Evolutionary conservation across 2,329 filamentous ascomycete species (phyloP), one percentile per base, ranked within the genome.

Genomic region (Diplocarpon rosae): DNA sequence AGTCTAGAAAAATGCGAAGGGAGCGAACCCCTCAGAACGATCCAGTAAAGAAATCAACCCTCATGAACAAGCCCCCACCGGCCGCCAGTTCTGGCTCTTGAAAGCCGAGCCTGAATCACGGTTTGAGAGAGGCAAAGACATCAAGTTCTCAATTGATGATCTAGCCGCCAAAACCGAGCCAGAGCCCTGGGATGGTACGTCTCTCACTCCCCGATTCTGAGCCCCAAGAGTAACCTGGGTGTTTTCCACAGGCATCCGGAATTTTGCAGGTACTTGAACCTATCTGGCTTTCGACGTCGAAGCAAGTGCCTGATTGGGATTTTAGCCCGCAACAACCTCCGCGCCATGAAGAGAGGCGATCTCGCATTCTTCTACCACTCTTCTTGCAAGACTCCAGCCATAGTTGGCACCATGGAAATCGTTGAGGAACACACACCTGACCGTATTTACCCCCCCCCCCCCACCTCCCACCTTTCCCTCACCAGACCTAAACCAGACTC

Each of bases 321-420:
- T 20, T 14, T 61, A 65, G 90, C 90, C 6, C 78, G 86, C 20
- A 96, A 95, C 59, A 87, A 95, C 61, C 80, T 98, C 66, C 78
- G 85, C 27, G 76, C 79, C 8, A 98, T 98, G 92, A 88, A 85
- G 56, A 79, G 80, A 45, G 89, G 89, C 40, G 92, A 98, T 60
- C 71, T 89, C 28, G 89, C 88, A 20, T 96, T 98, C 67, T 96
- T 98, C 68, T 96, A 96, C 62, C 90, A 95, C 65, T 94, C 85
- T 37, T 94, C 92, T 58, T 92, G 85, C 66, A 94, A 93, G 62
- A 76, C 82, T 17, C 88, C 89, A 0, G 90, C 85, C 2, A 87
- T 96, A 38, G 87, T 82, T 1, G 89, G 89, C 1, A 76, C 82
- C 14, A 89, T 95, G 83, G 84, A 92, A 58, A 84, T 98, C 51